Evolutionary conservation across 108 stramenopile species (phyloP).

Genomic region (Cyclotella cryptica): DNA sequence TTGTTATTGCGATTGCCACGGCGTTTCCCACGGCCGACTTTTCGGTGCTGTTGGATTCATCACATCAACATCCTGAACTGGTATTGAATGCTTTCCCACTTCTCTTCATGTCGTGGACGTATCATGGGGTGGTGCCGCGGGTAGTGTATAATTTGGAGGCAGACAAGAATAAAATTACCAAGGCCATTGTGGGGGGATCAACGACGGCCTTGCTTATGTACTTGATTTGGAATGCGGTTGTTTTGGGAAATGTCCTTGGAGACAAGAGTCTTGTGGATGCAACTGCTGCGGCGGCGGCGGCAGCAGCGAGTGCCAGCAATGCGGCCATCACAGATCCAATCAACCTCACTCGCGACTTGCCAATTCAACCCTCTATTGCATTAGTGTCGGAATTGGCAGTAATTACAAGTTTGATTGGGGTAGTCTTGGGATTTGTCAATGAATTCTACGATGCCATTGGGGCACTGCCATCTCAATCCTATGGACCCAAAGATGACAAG

Average conservation of each 20-base stretch:
- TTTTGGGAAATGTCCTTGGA: conserved; percentile 68
- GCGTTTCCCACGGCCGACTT: conserved; percentile 70
- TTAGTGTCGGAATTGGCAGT: conserved; percentile 71
- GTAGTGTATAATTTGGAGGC: conserved; percentile 83
- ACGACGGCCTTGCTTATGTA: conserved; percentile 84
- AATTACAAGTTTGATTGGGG: conserved; percentile 74
- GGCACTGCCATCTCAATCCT: conserved; percentile 25
- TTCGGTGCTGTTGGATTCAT: conserved; percentile 43
- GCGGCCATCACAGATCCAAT: not conserved
- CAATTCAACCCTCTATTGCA: conserved; percentile 35
- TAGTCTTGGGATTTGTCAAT: conserved; percentile 74
- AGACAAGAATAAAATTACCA: conserved; percentile 78
- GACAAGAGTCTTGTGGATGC: not conserved
- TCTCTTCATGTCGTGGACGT: conserved; percentile 81
- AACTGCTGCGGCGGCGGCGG: too few species aligned
- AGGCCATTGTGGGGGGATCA: conserved; percentile 76
- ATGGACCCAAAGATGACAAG: conserved; percentile 55
- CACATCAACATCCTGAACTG: conserved; percentile 73
- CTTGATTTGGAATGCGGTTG: conserved; percentile 85
- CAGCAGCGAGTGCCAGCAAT: conserved; percentile 3
- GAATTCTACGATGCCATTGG: conserved; percentile 75
- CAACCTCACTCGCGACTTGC: not conserved
- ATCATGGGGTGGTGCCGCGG: conserved; percentile 89
- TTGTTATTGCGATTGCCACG: conserved; percentile 61
- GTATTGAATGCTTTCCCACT: conserved; percentile 81